Evolutionary conservation across 306 rosid genomes (phyloP).

Genomic region (Luffa aegyptiaca): DNA sequence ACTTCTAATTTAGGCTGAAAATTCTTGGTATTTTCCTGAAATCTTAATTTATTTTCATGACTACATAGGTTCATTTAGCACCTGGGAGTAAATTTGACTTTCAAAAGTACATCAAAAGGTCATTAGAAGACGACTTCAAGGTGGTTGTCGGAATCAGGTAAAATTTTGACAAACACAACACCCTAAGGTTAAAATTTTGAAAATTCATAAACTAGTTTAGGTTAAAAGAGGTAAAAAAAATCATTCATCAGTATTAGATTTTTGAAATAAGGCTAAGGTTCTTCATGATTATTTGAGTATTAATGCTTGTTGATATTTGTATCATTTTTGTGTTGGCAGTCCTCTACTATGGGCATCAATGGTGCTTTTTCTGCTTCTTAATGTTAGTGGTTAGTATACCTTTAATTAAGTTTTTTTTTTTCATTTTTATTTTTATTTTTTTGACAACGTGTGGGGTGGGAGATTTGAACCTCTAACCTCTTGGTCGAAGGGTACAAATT

Average conservation of each 20-base stretch:
- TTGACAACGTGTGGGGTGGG: too few relatives aligned
- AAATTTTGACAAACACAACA: neutral
- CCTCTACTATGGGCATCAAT: constrained; percentile 82
- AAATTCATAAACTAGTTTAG: too few relatives aligned
- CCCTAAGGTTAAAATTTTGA: too few relatives aligned
- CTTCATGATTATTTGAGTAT: too few relatives aligned
- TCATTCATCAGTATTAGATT: too few relatives aligned
- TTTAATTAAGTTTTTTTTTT: neutral
- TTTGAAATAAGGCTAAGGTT: too few relatives aligned
- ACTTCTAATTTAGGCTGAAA: neutral
- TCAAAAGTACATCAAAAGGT: constrained; percentile 87
- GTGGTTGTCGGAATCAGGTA: constrained; percentile 97
- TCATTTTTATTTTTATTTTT: too few relatives aligned
- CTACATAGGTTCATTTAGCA: constrained; percentile 76
- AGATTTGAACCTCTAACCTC: too few relatives aligned
- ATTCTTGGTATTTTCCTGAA: neutral
- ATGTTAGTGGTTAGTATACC: constrained; percentile 61
- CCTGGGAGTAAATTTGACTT: constrained; percentile 93
- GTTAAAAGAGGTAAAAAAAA: too few relatives aligned
- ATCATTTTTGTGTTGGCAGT: constrained; percentile 35
- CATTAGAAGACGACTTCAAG: constrained; percentile 96
- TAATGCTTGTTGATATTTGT: neutral
- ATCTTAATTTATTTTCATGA: neutral
- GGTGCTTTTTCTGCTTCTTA: constrained; percentile 72
- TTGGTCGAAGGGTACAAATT: too few relatives aligned